These are phyloP conservation scores for Austroboletus festivus DNA, from an alignment of 768 basidiomycete species.

Conservation along the genomic window DNA sequence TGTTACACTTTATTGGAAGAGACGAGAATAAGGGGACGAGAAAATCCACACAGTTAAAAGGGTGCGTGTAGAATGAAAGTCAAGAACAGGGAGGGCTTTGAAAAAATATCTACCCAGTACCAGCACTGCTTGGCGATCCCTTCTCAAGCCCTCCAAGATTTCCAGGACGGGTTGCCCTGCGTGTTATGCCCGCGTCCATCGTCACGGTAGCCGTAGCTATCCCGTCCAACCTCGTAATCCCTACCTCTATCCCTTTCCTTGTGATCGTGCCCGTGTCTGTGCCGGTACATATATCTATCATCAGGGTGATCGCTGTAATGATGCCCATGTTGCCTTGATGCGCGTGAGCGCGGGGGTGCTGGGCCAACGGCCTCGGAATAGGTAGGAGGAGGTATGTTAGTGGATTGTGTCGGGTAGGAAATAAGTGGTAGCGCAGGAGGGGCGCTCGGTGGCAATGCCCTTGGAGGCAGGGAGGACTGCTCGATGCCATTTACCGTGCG, in stretches of 20 bases:
- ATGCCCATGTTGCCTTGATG: constrained; percentile 19
- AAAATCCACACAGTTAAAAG: constrained; percentile 2
- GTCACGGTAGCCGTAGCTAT: constrained; percentile 2
- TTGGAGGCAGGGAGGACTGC: constrained; percentile 25
- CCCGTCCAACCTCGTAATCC: constrained; percentile 1
- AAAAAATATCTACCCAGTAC: not conserved
- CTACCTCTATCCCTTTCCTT: constrained; percentile 5
- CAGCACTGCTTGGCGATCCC: not conserved
- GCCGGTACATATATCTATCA: constrained; percentile 12
- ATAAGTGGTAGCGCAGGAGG: constrained; percentile 1
- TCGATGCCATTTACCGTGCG: constrained; percentile 68
- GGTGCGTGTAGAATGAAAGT: too few relatives aligned
- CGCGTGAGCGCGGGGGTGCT: constrained; percentile 12
- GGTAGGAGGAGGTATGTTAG: constrained; percentile 14
- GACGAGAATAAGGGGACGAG: too few relatives aligned
- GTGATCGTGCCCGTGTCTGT: constrained; percentile 13
- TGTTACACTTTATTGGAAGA: not conserved
- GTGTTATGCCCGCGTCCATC: constrained; percentile 3
- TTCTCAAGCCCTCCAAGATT: constrained; percentile 12
- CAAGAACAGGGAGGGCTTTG: not conserved
- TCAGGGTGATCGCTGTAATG: constrained; percentile 5
- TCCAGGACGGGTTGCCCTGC: constrained; percentile 11
- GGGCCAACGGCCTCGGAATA: constrained; percentile 20
- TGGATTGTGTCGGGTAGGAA: not conserved
- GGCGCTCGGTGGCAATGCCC: constrained; percentile 9